Base-by-base conservation (phyloP, 169 alveolate species). In the Eimeria falciformis region DNA sequence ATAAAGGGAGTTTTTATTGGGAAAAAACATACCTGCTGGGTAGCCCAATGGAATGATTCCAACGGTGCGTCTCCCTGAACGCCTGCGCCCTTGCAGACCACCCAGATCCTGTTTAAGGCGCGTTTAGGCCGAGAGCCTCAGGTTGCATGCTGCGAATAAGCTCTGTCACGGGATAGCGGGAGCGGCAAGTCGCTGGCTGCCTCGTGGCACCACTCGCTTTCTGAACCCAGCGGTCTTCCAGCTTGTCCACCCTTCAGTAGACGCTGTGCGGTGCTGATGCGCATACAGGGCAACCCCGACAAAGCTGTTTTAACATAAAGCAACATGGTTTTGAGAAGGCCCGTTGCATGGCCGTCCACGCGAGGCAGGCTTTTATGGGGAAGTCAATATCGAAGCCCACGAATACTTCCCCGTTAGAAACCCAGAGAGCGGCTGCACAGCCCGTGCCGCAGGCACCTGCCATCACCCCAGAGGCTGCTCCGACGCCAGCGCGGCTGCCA, bases 21-120 rank as follows among this genome's bases (percentile, higher is more conserved):
- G 25, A 89, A 89, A 47, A 89, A 89, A 45, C 84, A 75, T 25
- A 89, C 93, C 5, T 89, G 93, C 89, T 89, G 93, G 93, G 93
- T 89, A 25, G 93, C 93, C 21, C 93, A 89, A 89, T 89, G 93
- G 93, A 89, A 65, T 37, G 93, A 89, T 55, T 65, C 81, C 65
- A 47, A 81, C 40, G 93, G 93, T 89, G 29, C 9, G 79, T 56
- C 73, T 47, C 33, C 21, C 6, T 27, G 65, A 43, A 23, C 66
- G 17, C 40, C 23, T 5, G 37, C 40, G 21, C 73, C 50, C 89
- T 3, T n/a, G n/a, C n/a, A n/a, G n/a, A n/a, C n/a, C n/a, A n/a
- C n/a, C n/a, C n/a, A n/a, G n/a, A n/a, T n/a, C n/a, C n/a, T n/a
- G n/a, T n/a, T n/a, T n/a, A n/a, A n/a, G n/a, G n/a, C n/a, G n/a